Evolutionary conservation across 345 rosid species (phyloP), one percentile per base, ranked within the genome.

Genomic region (Hibiscus tridactylites): DNA sequence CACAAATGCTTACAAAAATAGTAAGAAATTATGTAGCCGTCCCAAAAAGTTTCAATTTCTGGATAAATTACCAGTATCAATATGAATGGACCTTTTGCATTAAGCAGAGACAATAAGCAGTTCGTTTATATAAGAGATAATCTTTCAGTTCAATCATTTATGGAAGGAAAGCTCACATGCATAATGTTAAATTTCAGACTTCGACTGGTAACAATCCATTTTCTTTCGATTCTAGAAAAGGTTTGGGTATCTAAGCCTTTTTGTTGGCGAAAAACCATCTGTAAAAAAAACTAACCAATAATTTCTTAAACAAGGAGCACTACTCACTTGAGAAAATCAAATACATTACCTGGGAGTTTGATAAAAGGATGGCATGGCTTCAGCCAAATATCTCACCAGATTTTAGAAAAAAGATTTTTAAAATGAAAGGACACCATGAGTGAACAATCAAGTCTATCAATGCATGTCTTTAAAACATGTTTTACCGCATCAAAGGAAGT

Each of bases 401-500:
- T 59, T 17, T 54, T 54, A 42, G 57, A 52, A 52, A 50, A 50
- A 50, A 5, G 8, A n/a, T 9, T 24, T 24, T 24, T 9, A 5
- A 53, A 53, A 17, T 7, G 15, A 26, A 58, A 24, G 16, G 35
- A 10, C 35, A 58, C 62, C 35, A 29, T 49, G 44, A 12, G 26
- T 17, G 50, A 54, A 69, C 28, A 0, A 35, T 2, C 50, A 17
- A 54, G 35, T 3, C 35, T 54, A 12, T 6, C 26, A 21, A 58
- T 3, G 7, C 31, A 11, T 9, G 13, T 26, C 39, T 71, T 13
- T 2, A 54, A 17, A 33, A n/a, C 13, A 54, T 69, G 39, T 11
- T 61, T 61, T 58, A 46, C 54, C 76, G 88, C 89, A 92, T 89
- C 68, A 95, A 71, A 44, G 96, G 92, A 75, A 77, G 80, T 73